phyloP scores from a whole-genome alignment of 768 basidiomycete species.

The Amanita exitialis region DNA sequence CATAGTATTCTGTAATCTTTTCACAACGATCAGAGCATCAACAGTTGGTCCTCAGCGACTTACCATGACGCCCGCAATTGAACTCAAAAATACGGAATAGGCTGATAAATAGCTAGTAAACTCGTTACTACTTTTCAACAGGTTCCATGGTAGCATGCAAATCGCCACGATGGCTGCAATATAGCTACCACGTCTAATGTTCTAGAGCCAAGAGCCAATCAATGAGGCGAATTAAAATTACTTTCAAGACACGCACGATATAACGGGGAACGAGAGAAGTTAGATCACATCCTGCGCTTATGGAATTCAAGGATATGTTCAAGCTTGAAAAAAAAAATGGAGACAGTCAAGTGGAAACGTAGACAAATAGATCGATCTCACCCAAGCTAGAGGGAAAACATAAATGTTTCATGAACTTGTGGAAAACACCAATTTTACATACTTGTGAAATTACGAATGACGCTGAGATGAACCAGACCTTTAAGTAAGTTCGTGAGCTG shows the following conservation, averaged over 20 bases:
- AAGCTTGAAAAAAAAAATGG: constrained; percentile 36
- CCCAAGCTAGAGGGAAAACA: constrained; percentile 6
- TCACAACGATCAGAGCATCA: neutral
- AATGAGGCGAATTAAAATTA: neutral
- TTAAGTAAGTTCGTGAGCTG: neutral
- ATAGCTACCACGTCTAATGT: constrained; percentile 85
- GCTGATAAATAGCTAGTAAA: constrained; percentile 79
- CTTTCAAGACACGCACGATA: constrained; percentile 33
- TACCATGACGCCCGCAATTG: constrained; percentile 76
- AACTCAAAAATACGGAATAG: constrained; percentile 74
- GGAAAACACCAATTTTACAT: neutral
- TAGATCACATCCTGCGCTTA: constrained; percentile 77
- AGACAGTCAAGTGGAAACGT: neutral
- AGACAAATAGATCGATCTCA: neutral
- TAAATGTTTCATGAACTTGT: neutral
- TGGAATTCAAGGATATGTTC: constrained; percentile 76
- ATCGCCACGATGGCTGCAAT: constrained; percentile 68
- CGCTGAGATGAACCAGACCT: constrained; percentile 72
- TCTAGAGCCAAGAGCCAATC: constrained; percentile 24
- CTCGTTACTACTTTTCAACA: constrained; percentile 60
- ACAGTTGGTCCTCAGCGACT: constrained; percentile 8
- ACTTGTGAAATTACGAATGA: constrained; percentile 76
- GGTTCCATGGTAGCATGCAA: constrained; percentile 70
- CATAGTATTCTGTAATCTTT: constrained; percentile 60
- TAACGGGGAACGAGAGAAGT: constrained; percentile 71